Percentiles rank a stretch among this genome's conserved stretches.
Conservation (phyloP, 352 stramenopile genomes). For the Pythium diclinum region DNA sequence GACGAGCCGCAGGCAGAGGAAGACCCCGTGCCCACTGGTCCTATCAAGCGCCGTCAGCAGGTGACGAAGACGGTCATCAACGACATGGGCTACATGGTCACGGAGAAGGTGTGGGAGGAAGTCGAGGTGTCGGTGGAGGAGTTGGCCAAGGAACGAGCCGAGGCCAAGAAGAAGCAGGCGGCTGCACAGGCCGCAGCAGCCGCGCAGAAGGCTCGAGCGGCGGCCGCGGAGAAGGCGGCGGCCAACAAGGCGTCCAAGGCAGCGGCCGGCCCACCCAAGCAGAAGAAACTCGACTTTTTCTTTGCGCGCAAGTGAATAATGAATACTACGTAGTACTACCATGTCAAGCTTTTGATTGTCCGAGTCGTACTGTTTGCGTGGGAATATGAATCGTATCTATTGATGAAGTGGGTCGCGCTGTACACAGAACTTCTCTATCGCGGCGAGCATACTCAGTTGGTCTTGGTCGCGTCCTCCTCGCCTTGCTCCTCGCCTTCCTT, state of each 20-base stretch:
- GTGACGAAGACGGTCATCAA: conserved; percentile 77
- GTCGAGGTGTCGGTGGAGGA: conserved; percentile 61
- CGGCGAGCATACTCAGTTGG: conserved; percentile 4
- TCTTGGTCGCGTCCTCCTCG: conserved; percentile 8
- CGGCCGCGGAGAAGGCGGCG: conserved; percentile 5
- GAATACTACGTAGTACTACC: no score
- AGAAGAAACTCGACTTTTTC: conserved; percentile 71
- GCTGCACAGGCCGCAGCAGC: conserved; percentile 34
- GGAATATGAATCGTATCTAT: conserved; percentile 4
- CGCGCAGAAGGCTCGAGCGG: conserved; percentile 36
- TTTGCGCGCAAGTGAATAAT: conserved; percentile 37
- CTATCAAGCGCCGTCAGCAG: conserved; percentile 50
- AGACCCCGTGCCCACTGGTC: conserved; percentile 26
- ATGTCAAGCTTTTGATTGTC: no score
- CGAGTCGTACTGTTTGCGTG: no score
- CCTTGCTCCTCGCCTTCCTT: conserved; percentile 17
- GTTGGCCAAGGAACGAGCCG: conserved; percentile 45
- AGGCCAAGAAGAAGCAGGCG: conserved; percentile 51
- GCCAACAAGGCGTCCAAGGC: conserved; percentile 31
- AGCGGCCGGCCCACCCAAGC: conserved; percentile 45
- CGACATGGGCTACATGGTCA: conserved; percentile 84
- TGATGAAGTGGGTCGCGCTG: background rate
- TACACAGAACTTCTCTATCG: background rate
- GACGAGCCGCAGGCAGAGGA: conserved; percentile 28
- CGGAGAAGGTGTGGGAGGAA: conserved; percentile 70